A percentile compares a stretch with the other conserved stretches of the same genome.
phyloP scores from a whole-genome alignment of 2,329 filamentous ascomycete species.

The Talaromyces atroroseus region DNA sequence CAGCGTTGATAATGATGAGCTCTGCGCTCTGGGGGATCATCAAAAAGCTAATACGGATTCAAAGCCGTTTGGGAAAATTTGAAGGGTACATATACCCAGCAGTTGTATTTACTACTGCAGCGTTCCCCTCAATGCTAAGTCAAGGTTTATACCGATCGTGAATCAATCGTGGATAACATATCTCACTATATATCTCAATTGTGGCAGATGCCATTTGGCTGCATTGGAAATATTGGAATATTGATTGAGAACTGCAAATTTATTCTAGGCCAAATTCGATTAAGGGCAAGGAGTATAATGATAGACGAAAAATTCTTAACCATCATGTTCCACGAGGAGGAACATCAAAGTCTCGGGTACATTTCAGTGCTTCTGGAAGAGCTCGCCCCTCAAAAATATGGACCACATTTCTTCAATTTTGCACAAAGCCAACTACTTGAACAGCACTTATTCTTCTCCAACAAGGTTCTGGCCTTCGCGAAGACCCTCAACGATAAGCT shows the following conservation, averaged over 20 bases:
- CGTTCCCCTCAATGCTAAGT: not conserved
- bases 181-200: not conserved
- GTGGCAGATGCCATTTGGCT: too few species aligned
- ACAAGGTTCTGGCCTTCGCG: constrained; percentile 70
- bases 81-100: not conserved
- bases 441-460: constrained; percentile 54
- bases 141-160: not conserved
- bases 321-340: not conserved
- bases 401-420: not conserved
- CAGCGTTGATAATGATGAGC: constrained; percentile 46
- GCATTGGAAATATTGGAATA: not conserved
- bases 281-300: constrained; percentile 7
- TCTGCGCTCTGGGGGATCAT: constrained; percentile 59
- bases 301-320: constrained; percentile 1
- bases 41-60: constrained; percentile 59
- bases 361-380: not conserved
- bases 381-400: not conserved
- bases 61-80: constrained; percentile 25
- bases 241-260: not conserved
- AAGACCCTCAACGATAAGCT: constrained; percentile 77
- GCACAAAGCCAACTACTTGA: not conserved
- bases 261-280: constrained; percentile 8
- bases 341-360: not conserved
- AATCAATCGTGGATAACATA: not conserved
- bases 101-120: not conserved